Base-by-base conservation (phyloP, 1,284 basidiomycete genomes). In the Ustilago vetiveriae region DNA sequence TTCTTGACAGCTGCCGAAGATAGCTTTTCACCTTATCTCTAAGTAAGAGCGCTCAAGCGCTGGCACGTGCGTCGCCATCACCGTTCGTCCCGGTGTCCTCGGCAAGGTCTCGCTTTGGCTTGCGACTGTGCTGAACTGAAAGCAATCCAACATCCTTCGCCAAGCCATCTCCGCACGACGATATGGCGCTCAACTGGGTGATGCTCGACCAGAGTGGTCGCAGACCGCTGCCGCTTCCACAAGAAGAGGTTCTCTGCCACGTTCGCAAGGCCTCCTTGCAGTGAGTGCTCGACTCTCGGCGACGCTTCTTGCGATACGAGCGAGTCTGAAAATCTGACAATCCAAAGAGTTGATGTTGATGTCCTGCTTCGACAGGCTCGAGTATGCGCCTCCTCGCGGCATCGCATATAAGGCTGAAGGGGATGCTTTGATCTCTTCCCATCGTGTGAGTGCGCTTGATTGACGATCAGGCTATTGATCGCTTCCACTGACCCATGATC, bases 141-240 rank as follows among this genome's bases (percentile, higher is more conserved):
- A n/a, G n/a, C n/a, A n/a, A n/a, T n/a, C n/a, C n/a, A n/a, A n/a
- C n/a, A n/a, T n/a, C n/a, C n/a, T n/a, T n/a, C n/a, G n/a, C n/a
- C n/a, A n/a, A n/a, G n/a, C n/a, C n/a, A n/a, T n/a, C n/a, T n/a
- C n/a, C n/a, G n/a, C n/a, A n/a, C n/a, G n/a, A n/a, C n/a, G n/a
- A n/a, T 10, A 76, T 76, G 74, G 72, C 75, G 19, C 59, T 77
- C 45, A 77, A 77, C 45, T 77, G 75, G 75, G 75, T 72, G 8
- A 72, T 70, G 67, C 63, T 75, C 33, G 71, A 54, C 41, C 49
- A 54, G n/a, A 39, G 50, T 4, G 69, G 69, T 30, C 55, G 49
- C 37, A 51, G 46, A 23, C 75, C 75, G 3, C 43, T 75, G 13
- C 75, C 75, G 22, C 65, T 77, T 9, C 71, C 72, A 23, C 57